Evolutionary conservation across 2,329 filamentous ascomycete genomes (phyloP), one percentile per base, ranked within the genome.

Genomic region (Calonectria hongkongensis): DNA sequence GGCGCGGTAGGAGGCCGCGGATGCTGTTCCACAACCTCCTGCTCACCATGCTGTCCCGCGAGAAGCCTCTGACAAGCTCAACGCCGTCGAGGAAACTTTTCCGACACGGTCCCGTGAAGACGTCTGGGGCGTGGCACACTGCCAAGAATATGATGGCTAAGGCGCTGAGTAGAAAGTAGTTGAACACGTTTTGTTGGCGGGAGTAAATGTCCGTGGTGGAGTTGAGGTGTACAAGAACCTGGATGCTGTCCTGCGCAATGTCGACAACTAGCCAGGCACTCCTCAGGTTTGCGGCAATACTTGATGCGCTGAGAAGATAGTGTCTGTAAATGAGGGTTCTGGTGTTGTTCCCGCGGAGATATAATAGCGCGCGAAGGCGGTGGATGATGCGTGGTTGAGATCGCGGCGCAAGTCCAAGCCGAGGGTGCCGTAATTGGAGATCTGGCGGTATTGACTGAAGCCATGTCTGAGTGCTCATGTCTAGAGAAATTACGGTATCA

Each of bases 311-410:
- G 30, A 87, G 80, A 0, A 88, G 78, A 21, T 86, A 82, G 21
- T 87, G 84, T 0, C 87, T 81, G 64, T 87, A 85, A 1, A 88
- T 85, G 3, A 88, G 78, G 16, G 85, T 87, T 2, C 86, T 83
- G 1, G 85, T 81, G 66, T 88, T 84, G 66, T 88, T 88, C 0
- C 84, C 86, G 2, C 87, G 84, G 0, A 88, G 81, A 43, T 87
- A 86, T 0, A 87, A 77, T 0, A 87, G 75, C 0, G 87, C 83
- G 0, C 86, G 84, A 1, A 87, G 76, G 30, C 85, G 84, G 60
- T 85, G 86, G 2, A 85, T 77, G 4, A 84, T 82, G 12, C 82
- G 82, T 0, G 84, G 83, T 16, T 84, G 83, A 1, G 80, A 76
- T 2, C 75, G 73, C 0, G 81, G 77, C 0, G 82, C 79, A 5